Evolutionary conservation across 2,329 filamentous ascomycete genomes (phyloP).

Genomic region (Botrytis fabae): DNA sequence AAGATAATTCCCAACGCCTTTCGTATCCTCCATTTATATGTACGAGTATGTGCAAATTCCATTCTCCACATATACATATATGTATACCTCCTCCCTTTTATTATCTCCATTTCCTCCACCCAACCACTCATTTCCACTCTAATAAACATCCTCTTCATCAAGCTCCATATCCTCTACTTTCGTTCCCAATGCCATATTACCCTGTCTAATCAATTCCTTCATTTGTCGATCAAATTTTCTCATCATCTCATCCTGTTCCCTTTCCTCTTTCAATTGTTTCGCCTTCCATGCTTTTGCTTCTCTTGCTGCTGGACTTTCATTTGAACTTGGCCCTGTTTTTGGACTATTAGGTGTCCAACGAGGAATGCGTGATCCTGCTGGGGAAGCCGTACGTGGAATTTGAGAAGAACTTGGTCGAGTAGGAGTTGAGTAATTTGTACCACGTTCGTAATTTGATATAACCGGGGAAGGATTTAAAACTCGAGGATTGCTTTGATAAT

Average conservation of each 20-base stretch:
- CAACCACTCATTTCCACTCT: background rate
- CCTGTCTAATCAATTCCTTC: constrained; percentile 84
- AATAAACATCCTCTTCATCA: constrained; percentile 28
- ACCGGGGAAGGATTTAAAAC: background rate
- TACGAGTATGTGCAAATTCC: background rate
- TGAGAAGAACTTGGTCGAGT: constrained; percentile 47
- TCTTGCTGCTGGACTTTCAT: constrained; percentile 45
- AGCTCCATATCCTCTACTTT: constrained; percentile 44
- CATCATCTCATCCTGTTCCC: constrained; percentile 76
- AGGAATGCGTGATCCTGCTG: constrained; percentile 49
- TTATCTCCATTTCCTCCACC: too few relatives aligned
- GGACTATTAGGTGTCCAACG: constrained; percentile 43
- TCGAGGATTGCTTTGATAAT: constrained; percentile 1
- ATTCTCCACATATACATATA: background rate
- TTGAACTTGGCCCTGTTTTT: background rate
- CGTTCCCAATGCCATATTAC: constrained; percentile 80
- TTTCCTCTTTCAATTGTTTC: constrained; percentile 70
- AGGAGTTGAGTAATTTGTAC: constrained; percentile 47
- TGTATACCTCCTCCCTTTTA: background rate
- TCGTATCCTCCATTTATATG: background rate
- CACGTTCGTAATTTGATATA: constrained; percentile 17
- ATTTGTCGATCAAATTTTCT: constrained; percentile 76
- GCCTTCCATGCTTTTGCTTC: constrained; percentile 75
- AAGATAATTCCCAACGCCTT: background rate
- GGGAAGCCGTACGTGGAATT: constrained; percentile 49